Evolutionary conservation across 768 basidiomycete species (phyloP).

Genomic region (Suillus alpinus): DNA sequence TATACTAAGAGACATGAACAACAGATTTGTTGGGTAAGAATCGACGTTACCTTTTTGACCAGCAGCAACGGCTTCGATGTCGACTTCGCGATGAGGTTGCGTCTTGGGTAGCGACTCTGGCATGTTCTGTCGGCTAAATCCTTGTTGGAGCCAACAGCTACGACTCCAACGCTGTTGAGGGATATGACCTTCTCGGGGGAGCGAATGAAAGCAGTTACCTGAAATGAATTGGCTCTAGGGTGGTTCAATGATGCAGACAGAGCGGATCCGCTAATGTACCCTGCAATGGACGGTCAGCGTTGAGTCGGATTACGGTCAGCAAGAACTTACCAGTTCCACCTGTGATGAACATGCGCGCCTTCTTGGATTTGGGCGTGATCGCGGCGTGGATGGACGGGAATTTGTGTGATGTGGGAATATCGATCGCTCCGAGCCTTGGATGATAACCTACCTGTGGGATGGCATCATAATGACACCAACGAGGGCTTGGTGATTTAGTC

Average conservation of each 20-base stretch:
- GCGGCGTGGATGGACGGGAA: too few relatives aligned
- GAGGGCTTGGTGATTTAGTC: too few relatives aligned
- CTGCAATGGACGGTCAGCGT: constrained; percentile 21
- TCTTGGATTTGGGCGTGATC: background rate
- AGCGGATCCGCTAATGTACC: too few relatives aligned
- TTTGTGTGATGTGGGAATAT: background rate
- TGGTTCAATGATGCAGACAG: constrained; percentile 42
- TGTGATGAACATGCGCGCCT: constrained; percentile 12
- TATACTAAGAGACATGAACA: constrained; percentile 13
- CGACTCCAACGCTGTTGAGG: constrained; percentile 11
- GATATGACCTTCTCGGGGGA: constrained; percentile 34
- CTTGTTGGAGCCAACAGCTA: constrained; percentile 38
- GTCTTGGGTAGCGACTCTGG: constrained; percentile 42
- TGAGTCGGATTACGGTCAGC: background rate
- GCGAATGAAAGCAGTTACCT: constrained; percentile 46
- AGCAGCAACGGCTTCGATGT: constrained; percentile 44
- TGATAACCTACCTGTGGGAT: too few relatives aligned
- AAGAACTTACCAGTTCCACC: constrained; percentile 19
- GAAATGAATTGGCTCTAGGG: constrained; percentile 38
- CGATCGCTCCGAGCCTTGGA: too few relatives aligned
- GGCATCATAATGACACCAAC: too few relatives aligned
- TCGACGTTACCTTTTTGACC: constrained; percentile 40
- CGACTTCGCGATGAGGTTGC: constrained; percentile 49
- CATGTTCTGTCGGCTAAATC: constrained; percentile 43
- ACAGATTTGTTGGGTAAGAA: background rate